A percentile compares a stretch with the other conserved stretches of the same genome.
Evolutionary conservation across 495 filamentous ascomycete species (phyloP).

Genomic region (Penicillium samsonianum): DNA sequence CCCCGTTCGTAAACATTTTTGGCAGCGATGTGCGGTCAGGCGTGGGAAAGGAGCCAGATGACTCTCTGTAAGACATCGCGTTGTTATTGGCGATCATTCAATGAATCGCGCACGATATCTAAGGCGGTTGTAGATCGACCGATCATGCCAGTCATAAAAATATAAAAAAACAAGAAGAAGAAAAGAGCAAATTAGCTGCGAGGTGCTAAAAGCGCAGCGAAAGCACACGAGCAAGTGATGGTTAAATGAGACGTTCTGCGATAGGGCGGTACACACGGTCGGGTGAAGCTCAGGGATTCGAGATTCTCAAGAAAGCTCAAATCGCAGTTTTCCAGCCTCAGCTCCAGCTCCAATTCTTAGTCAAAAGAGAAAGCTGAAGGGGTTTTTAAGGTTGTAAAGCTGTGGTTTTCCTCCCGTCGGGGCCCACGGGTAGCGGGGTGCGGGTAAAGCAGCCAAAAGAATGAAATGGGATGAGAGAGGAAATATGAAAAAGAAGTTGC

Average conservation of each 20-base stretch:
- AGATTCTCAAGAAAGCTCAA: background rate
- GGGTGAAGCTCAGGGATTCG: background rate
- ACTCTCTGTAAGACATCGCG: slow-evolving; percentile 5
- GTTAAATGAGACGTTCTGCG: background rate
- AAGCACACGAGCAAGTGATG: slow-evolving; percentile 13
- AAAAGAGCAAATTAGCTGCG: background rate
- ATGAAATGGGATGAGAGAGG: slow-evolving; percentile 12
- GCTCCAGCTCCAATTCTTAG: background rate
- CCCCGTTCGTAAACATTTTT: slow-evolving; percentile 17
- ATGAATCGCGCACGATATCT: slow-evolving; percentile 12
- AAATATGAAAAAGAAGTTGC: slow-evolving; percentile 4
- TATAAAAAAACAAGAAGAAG: background rate
- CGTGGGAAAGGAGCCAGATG: background rate
- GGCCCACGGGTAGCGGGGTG: slow-evolving; percentile 8
- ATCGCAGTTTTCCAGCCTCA: background rate
- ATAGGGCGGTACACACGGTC: background rate
- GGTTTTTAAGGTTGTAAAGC: slow-evolving; percentile 20
- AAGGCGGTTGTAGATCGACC: slow-evolving; percentile 2
- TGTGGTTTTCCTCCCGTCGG: slow-evolving; percentile 8
- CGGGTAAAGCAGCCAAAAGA: slow-evolving; percentile 1
- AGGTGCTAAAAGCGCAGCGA: slow-evolving; percentile 9
- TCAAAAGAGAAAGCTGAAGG: background rate
- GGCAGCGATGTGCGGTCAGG: slow-evolving; percentile 2
- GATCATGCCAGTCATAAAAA: slow-evolving; percentile 17
- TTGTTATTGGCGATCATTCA: slow-evolving; percentile 15